phyloP scores from a whole-genome alignment of 2,329 filamentous ascomycete genomes.

The Colletotrichum somersetense region DNA sequence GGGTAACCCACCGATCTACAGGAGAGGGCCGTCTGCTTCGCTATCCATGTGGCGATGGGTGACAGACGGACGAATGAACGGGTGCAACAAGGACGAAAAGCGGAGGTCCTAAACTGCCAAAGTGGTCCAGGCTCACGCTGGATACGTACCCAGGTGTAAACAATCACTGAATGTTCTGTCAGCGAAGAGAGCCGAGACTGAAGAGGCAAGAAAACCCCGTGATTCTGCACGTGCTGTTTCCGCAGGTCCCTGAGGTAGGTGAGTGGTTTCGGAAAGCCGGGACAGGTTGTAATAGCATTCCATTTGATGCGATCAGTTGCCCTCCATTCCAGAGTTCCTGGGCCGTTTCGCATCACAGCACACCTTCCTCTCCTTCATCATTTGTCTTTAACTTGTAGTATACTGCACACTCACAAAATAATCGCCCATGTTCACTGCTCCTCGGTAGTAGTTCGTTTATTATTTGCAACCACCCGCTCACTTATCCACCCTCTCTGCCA shows the following conservation, averaged over 20 bases:
- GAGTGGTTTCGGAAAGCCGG: conserved; percentile 41
- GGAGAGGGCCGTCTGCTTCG: conserved; percentile 27
- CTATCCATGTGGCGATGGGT: conserved; percentile 36
- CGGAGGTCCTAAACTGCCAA: neutral
- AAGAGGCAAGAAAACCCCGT: conserved; percentile 31
- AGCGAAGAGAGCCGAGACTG: conserved; percentile 29
- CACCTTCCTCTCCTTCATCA: conserved; percentile 34
- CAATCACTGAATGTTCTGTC: neutral
- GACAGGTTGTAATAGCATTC: conserved; percentile 39
- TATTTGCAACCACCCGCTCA: conserved; percentile 9
- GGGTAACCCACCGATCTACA: conserved; percentile 40
- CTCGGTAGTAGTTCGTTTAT: conserved; percentile 18
- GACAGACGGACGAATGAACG: conserved; percentile 19
- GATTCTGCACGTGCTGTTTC: conserved; percentile 34
- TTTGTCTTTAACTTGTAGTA: conserved; percentile 34
- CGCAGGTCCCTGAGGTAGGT: conserved; percentile 22
- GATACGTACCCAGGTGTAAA: conserved; percentile 3
- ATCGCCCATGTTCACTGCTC: conserved; percentile 27
- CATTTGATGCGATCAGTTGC: conserved; percentile 42
- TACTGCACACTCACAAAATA: conserved; percentile 15
- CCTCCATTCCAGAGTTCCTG: conserved; percentile 39
- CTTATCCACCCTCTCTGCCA: conserved; percentile 2
- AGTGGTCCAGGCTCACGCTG: conserved; percentile 22
- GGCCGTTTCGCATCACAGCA: conserved; percentile 38
- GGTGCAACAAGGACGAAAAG: neutral